These are phyloP conservation scores for Suhomyces sp. DNA, from an alignment of 805 yeast species.

Conservation along the genomic window DNA sequence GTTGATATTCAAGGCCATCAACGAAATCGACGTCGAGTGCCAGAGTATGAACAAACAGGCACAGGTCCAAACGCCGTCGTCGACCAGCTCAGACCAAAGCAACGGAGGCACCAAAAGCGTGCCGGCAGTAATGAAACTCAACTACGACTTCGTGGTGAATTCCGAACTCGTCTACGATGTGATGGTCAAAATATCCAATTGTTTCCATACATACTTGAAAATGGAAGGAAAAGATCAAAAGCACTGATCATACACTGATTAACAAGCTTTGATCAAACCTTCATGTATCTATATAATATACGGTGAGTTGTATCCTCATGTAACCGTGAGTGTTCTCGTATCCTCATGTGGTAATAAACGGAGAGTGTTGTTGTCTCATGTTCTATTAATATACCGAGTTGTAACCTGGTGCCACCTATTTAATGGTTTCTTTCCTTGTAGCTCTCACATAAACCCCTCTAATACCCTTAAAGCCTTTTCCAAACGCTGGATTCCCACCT, in stretches of 20 bases:
- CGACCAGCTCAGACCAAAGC: constrained; percentile 2
- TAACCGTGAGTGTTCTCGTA: no score
- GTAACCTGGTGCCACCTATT: no score
- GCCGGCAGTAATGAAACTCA: constrained; percentile 26
- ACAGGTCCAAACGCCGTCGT: constrained; percentile 9
- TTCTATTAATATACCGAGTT: no score
- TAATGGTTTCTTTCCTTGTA: neutral
- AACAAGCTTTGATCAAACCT: neutral
- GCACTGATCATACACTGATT: neutral
- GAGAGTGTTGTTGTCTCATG: no score
- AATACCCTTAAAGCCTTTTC: constrained; percentile 80
- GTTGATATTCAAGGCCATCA: constrained; percentile 26
- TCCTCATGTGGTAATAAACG: neutral
- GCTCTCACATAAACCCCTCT: constrained; percentile 61
- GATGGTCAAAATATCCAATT: constrained; percentile 29
- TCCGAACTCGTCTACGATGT: constrained; percentile 24
- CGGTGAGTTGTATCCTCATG: neutral
- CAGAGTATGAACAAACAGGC: constrained; percentile 2
- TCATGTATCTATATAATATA: neutral
- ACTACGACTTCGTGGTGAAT: constrained; percentile 37
- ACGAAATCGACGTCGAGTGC: constrained; percentile 17
- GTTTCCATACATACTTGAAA: constrained; percentile 20
- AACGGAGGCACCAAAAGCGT: neutral
- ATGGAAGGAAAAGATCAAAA: neutral
- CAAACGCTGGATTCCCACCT: constrained; percentile 75